Base-by-base conservation (phyloP, 176 grass and related monocot species). In the Coix lacrymajobi region DNA sequence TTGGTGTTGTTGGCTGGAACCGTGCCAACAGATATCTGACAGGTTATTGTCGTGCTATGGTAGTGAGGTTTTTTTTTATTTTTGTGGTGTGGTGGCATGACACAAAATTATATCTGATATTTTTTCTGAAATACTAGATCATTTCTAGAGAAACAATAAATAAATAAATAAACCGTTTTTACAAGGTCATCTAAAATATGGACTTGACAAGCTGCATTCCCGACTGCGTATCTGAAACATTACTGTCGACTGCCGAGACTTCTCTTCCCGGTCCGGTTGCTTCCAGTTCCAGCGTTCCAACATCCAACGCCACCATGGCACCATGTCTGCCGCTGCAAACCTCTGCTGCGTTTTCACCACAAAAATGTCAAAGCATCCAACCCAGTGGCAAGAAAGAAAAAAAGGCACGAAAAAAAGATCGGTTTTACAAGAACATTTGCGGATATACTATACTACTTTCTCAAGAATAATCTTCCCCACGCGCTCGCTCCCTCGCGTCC, bases 281-380 rank as follows among this genome's bases (percentile, higher is more conserved):
- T 79, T 48, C 41, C 20, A 14, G 64, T 25, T 25, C 54, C 54
- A n/a, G 54, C 8, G 25, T 48, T 51, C 48, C 48, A 56, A 56
- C 9, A 10, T 56, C 52, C 52, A n/a, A n/a, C 2, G 22, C 52
- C 22, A n/a, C n/a, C n/a, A n/a, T n/a, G n/a, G n/a, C n/a, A n/a
- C n/a, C n/a, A 24, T 69, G 46, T 70, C 29, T 17, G 43, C 67
- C 10, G 7, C 69, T 8, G 20, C 46, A 76, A 44, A 17, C 16
- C 38, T 15, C 62, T 69, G 13, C 3, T 1, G 19, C 25, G 14
- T 72, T 49, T 84, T 69, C 39, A 85, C 83, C 83, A 85, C 88
- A 89, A 57, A 89, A 82, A 77, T 57, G 34, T 34, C 36, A 0
- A 66, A 65, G 54, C 6, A 69, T 36, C 38, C 36, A 81, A 71